These are phyloP conservation scores for Astrothelium macrocarpum DNA, from an alignment of 495 filamentous ascomycete genomes.

Conservation along the genomic window DNA sequence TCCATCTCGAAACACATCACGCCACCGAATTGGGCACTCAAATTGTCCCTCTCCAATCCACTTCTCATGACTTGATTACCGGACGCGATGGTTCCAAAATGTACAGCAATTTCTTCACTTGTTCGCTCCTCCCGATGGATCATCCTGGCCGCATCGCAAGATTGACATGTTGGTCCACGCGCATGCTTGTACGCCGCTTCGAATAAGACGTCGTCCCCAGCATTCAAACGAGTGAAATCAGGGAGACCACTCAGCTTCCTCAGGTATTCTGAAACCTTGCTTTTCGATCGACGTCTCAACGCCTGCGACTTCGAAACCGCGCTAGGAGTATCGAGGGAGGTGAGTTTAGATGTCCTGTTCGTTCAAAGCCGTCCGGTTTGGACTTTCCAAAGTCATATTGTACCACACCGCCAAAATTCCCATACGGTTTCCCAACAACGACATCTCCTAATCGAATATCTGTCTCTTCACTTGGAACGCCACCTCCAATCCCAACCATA, in stretches of 20 bases:
- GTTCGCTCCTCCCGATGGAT: neutral
- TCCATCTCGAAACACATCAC: conserved; percentile 28
- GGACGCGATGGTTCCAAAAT: conserved; percentile 35
- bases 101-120: conserved; percentile 17
- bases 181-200: conserved; percentile 9
- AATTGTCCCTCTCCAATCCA: conserved; percentile 13
- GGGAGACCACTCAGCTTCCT: neutral
- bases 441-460: conserved; percentile 24
- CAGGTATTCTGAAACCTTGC: neutral
- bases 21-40: conserved; percentile 4
- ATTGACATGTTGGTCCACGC: neutral
- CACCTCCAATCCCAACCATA: conserved; percentile 40
- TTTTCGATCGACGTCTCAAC: neutral
- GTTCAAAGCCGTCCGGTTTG: conserved; percentile 14
- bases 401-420: conserved; percentile 19
- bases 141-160: conserved; percentile 1
- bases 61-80: conserved; percentile 30
- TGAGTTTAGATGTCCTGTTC: conserved; percentile 7
- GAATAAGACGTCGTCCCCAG: conserved; percentile 7
- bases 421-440: conserved; percentile 22
- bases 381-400: conserved; percentile 29
- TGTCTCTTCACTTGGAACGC: conserved; percentile 24
- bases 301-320: conserved; percentile 9
- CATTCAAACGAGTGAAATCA: conserved; percentile 2
- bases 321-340: conserved; percentile 7